These are phyloP conservation scores for Mimosa pudica DNA, from an alignment of 306 rosid genomes.

Conservation along the genomic window DNA sequence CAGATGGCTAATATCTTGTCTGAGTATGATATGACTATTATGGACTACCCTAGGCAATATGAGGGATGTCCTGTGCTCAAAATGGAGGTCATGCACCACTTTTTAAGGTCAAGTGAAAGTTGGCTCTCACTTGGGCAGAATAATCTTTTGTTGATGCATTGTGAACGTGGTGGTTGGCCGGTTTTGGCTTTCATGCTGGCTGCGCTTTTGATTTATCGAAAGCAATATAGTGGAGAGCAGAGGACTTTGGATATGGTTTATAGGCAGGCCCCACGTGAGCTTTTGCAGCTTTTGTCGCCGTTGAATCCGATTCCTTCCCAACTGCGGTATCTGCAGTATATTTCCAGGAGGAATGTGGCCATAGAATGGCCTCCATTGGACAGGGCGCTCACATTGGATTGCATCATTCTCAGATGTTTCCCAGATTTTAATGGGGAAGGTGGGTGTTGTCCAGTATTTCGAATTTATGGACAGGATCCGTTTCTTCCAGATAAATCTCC, in stretches of 20 bases:
- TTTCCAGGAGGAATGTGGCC: constrained; percentile 86
- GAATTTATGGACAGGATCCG: constrained; percentile 85
- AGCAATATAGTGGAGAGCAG: constrained; percentile 78
- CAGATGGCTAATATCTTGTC: constrained; percentile 62
- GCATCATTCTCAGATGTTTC: constrained; percentile 75
- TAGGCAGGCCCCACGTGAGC: constrained; percentile 82
- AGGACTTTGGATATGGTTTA: constrained; percentile 90
- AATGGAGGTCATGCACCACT: constrained; percentile 87
- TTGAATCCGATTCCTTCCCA: constrained; percentile 90
- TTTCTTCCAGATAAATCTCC: constrained; percentile 61
- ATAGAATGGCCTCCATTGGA: constrained; percentile 93
- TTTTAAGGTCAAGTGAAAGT: constrained; percentile 86
- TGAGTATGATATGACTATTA: constrained; percentile 79
- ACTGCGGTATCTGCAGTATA: constrained; percentile 81
- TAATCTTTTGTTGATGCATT: constrained; percentile 85
- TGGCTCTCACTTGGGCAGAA: constrained; percentile 87
- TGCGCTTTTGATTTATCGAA: constrained; percentile 75
- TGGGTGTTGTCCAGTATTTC: constrained; percentile 82
- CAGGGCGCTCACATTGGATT: constrained; percentile 85
- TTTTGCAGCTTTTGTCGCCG: constrained; percentile 70
- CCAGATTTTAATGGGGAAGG: constrained; percentile 76
- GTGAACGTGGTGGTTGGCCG: constrained; percentile 94
- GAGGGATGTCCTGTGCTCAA: constrained; percentile 82
- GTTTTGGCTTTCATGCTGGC: constrained; percentile 92
- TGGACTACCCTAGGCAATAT: constrained; percentile 91